A percentile compares a stretch with the other conserved stretches of the same genome.
These are phyloP conservation scores for Leptographium wingfieldii DNA, from an alignment of 2,329 filamentous ascomycete genomes.

Conservation along the genomic window DNA sequence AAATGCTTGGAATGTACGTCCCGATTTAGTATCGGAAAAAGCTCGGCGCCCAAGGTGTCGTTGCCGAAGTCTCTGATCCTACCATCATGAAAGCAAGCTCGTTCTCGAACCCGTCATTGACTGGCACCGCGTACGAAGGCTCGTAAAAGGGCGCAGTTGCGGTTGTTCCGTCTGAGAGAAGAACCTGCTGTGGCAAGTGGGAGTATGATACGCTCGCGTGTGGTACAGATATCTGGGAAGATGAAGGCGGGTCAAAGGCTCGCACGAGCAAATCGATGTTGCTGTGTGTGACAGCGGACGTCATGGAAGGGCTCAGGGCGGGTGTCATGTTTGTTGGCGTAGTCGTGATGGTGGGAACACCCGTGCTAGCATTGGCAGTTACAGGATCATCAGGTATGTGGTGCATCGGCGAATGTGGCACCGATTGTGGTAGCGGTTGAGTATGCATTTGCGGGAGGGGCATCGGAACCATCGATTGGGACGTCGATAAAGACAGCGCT, in stretches of 20 bases:
- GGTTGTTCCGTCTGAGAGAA: not conserved
- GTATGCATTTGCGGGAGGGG: not conserved
- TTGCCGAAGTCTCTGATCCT: conserved; percentile 17
- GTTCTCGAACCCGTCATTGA: conserved; percentile 31
- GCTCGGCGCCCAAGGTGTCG: conserved; percentile 14
- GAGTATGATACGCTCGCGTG: not conserved
- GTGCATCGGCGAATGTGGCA: not conserved
- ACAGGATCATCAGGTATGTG: not conserved
- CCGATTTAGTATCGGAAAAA: conserved; percentile 13
- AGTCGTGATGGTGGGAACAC: not conserved
- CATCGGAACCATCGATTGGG: not conserved
- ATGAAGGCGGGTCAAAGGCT: conserved; percentile 13
- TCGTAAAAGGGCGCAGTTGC: not conserved
- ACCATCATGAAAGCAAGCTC: conserved; percentile 33
- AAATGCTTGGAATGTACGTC: no score
- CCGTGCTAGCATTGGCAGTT: not conserved
- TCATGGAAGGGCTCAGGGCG: not conserved
- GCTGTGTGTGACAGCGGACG: conserved; percentile 9
- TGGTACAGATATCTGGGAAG: not conserved
- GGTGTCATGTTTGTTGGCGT: not conserved
- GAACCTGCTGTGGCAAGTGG: not conserved
- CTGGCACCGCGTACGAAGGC: not conserved
- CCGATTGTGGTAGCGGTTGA: not conserved
- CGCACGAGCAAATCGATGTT: conserved; percentile 26
- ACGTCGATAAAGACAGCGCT: not conserved